Base-by-base conservation (phyloP, 140 eudicot genomes). In the Erigeron philadelphicus region DNA sequence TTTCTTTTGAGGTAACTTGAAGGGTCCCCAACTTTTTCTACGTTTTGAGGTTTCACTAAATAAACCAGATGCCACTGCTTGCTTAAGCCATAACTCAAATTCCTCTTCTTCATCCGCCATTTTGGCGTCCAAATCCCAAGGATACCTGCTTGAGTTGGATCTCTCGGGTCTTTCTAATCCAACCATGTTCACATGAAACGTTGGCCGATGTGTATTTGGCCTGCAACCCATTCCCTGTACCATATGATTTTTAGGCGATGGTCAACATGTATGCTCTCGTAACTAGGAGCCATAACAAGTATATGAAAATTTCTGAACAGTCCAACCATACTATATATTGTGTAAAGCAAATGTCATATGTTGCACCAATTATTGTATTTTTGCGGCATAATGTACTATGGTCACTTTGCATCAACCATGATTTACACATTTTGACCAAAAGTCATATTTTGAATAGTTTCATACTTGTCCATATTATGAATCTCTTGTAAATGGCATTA, bases 21-120 rank as follows among this genome's bases (percentile, higher is more conserved):
- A 93, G n/a, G 98, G 98, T 41, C 96, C 92, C 98, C 98, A 93
- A 68, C 88, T 93, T 78, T 93, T 93, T 82, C 96, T 78, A 57
- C 96, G 90, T 65, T 88, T 93, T 1, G 96, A 81, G 16, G 95
- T 75, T 73, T 93, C 98, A 42, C 83, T 82, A 67, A 93, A 93
- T 9, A 93, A 86, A 68, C 98, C 98, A 7, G 96, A 86, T 0
- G 98, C 95, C 8, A 88, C 81, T 11, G 96, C 96, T 75, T 93
- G 88, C 77, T 93, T 90, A 40, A 93, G 95, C 98, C 96, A 93
- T 72, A 89, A 65, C 66, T 93, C 96, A 59, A 93, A 93, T 21
- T 93, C 98, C 59, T 92, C 98, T 21, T 92, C 97, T 79, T 84
- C 97, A 76, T 67, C 83, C 4, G 75, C 85, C 92, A 87, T 84